Percentiles rank a stretch among this genome's conserved stretches.
phyloP scores from a whole-genome alignment of 2,329 filamentous ascomycete genomes.

The Talaromyces albobiverticillius region DNA sequence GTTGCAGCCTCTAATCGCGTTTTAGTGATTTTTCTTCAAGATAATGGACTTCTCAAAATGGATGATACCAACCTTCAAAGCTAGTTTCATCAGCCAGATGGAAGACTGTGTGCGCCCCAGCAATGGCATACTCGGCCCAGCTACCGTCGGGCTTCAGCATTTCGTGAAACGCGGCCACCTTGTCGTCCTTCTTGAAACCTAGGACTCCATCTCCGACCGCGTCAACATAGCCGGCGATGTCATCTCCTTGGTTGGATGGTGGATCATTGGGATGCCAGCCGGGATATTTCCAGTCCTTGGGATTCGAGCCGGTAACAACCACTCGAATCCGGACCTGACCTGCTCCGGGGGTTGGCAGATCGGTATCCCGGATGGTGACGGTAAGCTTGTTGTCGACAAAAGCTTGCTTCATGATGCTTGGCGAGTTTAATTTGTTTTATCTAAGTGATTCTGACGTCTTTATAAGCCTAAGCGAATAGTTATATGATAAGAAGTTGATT shows the following conservation, averaged over 20 bases:
- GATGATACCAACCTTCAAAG: constrained; percentile 48
- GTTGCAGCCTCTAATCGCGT: constrained; percentile 50
- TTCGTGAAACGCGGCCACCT: constrained; percentile 49
- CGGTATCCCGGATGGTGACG: not conserved
- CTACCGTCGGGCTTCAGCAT: constrained; percentile 50
- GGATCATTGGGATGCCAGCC: not conserved
- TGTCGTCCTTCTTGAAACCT: constrained; percentile 55
- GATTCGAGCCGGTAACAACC: constrained; percentile 8
- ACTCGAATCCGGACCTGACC: not conserved
- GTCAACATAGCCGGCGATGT: constrained; percentile 52
- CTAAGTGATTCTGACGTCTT: too few relatives aligned
- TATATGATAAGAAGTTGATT: too few relatives aligned
- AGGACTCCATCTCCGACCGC: constrained; percentile 50
- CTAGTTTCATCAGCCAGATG: constrained; percentile 48
- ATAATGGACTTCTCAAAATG: too few relatives aligned
- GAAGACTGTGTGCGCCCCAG: constrained; percentile 53
- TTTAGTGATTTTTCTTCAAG: not conserved
- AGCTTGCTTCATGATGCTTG: not conserved
- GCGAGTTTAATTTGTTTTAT: too few relatives aligned
- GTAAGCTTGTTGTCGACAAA: not conserved
- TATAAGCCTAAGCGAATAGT: too few relatives aligned
- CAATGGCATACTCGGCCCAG: constrained; percentile 57
- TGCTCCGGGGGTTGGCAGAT: not conserved
- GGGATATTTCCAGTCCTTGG: constrained; percentile 21
- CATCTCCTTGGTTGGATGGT: constrained; percentile 46